Evolutionary conservation across 2,329 filamentous ascomycete species (phyloP).

Genomic region (Neoarthrinium moseri): DNA sequence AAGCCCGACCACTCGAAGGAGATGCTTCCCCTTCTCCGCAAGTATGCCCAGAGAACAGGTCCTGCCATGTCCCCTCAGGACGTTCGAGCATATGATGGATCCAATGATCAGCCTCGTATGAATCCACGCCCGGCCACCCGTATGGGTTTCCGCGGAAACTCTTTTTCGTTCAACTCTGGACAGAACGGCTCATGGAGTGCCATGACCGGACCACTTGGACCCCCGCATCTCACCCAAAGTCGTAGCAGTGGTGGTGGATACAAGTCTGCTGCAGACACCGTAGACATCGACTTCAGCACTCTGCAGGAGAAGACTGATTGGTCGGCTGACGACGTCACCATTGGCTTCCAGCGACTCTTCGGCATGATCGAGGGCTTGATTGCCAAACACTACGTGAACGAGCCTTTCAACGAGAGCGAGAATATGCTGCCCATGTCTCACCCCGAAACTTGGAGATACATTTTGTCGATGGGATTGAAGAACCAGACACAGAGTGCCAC

Average conservation of each 20-base stretch:
- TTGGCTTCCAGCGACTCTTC: slow-evolving; percentile 22
- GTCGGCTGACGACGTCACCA: slow-evolving; percentile 21
- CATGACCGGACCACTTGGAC: neutral
- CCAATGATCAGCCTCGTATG: neutral
- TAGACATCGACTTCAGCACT: slow-evolving; percentile 8
- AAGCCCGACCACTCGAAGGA: slow-evolving; percentile 6
- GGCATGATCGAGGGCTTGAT: slow-evolving; percentile 26
- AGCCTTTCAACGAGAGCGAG: slow-evolving; percentile 15
- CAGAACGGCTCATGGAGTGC: neutral
- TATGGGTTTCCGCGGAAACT: neutral
- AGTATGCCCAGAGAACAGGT: neutral
- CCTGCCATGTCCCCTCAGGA: neutral
- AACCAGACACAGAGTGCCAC: slow-evolving; percentile 16
- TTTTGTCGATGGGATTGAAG: slow-evolving; percentile 21
- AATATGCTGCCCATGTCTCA: slow-evolving; percentile 16
- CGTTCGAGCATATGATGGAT: neutral
- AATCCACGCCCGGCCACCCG: neutral
- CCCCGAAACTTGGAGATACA: slow-evolving; percentile 23
- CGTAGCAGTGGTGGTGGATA: too few species aligned
- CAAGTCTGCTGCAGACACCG: neutral
- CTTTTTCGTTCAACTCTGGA: neutral
- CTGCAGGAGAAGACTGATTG: slow-evolving; percentile 22
- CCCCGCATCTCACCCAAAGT: neutral
- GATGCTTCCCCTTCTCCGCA: slow-evolving; percentile 5
- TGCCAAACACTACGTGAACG: slow-evolving; percentile 20